Conservation (phyloP, 768 basidiomycete genomes). For the Mycena galericulata region DNA sequence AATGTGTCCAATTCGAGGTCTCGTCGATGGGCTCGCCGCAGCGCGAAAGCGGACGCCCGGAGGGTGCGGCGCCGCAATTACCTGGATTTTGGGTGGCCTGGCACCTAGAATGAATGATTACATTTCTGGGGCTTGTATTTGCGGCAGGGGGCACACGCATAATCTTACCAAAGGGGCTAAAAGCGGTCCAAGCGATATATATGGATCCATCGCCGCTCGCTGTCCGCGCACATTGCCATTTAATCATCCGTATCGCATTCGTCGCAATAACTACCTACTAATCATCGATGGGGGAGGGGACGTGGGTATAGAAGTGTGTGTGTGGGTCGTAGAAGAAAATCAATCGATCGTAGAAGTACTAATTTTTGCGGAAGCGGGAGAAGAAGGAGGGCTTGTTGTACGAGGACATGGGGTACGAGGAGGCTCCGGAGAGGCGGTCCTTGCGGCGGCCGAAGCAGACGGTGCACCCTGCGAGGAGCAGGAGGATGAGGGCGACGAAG, state of each 20-base stretch:
- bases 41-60: too few species aligned
- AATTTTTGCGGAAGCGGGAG: constrained; percentile 54
- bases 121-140: too few species aligned
- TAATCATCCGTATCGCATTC: too few species aligned
- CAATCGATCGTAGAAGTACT: constrained; percentile 9
- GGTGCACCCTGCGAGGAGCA: constrained; percentile 73
- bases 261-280: not conserved
- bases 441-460: constrained; percentile 77
- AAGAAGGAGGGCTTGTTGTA: constrained; percentile 45
- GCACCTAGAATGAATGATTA: too few species aligned
- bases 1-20: too few species aligned
- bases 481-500: constrained; percentile 72
- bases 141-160: too few species aligned
- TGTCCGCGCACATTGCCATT: too few species aligned
- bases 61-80: too few species aligned
- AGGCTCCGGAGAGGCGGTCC: constrained; percentile 59
- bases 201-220: too few species aligned
- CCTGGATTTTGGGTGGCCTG: too few species aligned
- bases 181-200: not conserved
- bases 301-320: constrained; percentile 2
- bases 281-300: not conserved
- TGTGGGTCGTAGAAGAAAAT: not conserved
- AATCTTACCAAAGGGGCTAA: too few species aligned
- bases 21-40: too few species aligned
- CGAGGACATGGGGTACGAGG: constrained; percentile 50